Evolutionary conservation across 345 rosid species (phyloP), one percentile per base, ranked within the genome.

Genomic region (Lumnitzera littorea): DNA sequence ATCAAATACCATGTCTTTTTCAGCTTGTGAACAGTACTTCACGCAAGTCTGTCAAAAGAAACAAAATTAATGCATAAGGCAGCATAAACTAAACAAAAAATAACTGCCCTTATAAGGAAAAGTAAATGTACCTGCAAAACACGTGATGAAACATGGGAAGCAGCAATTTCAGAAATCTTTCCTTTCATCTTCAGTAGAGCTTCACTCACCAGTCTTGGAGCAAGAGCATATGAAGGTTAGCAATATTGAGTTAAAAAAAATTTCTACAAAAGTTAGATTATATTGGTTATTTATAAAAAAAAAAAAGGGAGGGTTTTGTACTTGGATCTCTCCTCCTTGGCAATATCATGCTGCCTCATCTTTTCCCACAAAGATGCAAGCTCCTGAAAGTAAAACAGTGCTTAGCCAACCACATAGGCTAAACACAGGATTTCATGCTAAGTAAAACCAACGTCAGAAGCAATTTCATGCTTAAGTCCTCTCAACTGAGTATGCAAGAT

Each of bases 351-450:
- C 47, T 78, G 91, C 63, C 98, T 86, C 90, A 95, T 88, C 83
- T 88, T 88, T 71, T 91, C 99, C 95, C 96, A 95, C 2, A 91
- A 77, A 64, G 74, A 56, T 11, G 82, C 91, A 74, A 91, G 98
- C 83, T 95, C 99, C 99, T 95, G 67, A 56, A 57, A 51, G 24
- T 15, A 41, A 11, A 29, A 58, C 23, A 43, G 43, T 9, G 46
- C 25, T 5, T 29, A 46, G 15, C 46, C 15, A 13, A 2, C 61
- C 24, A 58, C 1, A 9, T 13, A 16, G 24, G 24, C 12, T 43
- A 47, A 10, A 15, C 15, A 9, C 25, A 50, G 2, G 5, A 3
- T 51, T 17, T 24, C 48, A 52, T 36, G 2, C 11, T 9, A 43
- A 17, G 20, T 20, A 51, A 27, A 61, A 50, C 48, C 25, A 16